Evolutionary conservation across 2,329 filamentous ascomycete genomes (phyloP).

Genomic region (Xylariaceae sp.): DNA sequence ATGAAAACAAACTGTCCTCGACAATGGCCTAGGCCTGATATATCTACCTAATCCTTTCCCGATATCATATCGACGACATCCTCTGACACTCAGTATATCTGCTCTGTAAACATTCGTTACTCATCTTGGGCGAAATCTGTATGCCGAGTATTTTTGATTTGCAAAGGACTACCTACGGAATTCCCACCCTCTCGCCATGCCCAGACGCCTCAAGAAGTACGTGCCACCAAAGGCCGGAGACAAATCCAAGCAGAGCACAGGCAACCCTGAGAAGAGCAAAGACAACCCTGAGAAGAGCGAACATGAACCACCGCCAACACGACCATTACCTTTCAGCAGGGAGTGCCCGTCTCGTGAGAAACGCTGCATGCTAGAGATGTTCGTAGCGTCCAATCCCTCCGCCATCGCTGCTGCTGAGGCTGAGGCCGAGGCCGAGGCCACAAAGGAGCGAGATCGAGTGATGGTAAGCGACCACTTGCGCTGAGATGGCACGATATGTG

Average conservation of each 20-base stretch:
- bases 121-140: not conserved
- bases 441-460: not conserved
- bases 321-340: too few relatives aligned
- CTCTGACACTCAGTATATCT: not conserved
- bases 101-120: not conserved
- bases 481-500: too few relatives aligned
- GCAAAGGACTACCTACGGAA: not conserved
- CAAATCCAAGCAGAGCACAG: not conserved
- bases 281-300: not conserved
- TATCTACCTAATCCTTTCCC: not conserved
- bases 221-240: not conserved
- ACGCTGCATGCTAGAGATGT: too few relatives aligned
- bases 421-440: too few relatives aligned
- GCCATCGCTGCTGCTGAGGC: too few relatives aligned
- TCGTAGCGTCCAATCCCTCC: too few relatives aligned
- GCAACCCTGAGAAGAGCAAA: not conserved
- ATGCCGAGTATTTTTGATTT: not conserved
- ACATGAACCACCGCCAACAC: not conserved
- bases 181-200: not conserved
- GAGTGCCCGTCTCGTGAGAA: too few relatives aligned
- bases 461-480: not conserved
- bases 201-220: not conserved
- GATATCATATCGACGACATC: not conserved
- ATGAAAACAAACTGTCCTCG: not conserved
- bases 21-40: not conserved